phyloP scores from a whole-genome alignment of 192 early-diverging fungal species.

The Rhizophagus clarus region DNA sequence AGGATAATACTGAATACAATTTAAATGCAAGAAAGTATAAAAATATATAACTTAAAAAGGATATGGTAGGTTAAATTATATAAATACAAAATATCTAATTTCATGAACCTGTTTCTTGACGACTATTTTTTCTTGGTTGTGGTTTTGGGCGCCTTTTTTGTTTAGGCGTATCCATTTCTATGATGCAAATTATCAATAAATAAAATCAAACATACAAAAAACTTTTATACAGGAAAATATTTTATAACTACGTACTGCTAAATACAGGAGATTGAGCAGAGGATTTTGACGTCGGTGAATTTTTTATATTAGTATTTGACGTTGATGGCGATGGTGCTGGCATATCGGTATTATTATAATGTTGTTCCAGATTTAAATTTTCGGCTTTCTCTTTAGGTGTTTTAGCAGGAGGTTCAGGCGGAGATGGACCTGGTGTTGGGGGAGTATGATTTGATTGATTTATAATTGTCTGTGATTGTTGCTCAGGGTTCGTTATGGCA shows the following conservation, averaged over 20 bases:
- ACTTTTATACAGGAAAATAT: background rate
- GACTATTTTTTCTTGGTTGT: conserved; percentile 1
- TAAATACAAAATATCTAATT: background rate
- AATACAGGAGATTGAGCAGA: background rate
- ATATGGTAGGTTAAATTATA: background rate
- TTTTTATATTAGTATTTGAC: background rate
- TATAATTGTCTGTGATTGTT: background rate
- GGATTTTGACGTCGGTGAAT: background rate
- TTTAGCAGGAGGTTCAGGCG: background rate
- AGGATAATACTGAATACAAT: background rate
- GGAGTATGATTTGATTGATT: conserved; percentile 3
- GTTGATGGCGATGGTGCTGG: conserved; percentile 4
- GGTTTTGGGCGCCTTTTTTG: background rate
- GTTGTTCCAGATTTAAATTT: background rate
- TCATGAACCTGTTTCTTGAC: background rate
- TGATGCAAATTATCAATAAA: background rate
- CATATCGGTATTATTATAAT: background rate
- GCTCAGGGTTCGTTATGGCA: background rate
- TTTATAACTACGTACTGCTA: background rate
- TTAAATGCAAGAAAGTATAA: background rate
- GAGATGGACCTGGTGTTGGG: conserved; percentile 19
- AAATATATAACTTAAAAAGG: background rate
- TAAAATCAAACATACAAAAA: background rate
- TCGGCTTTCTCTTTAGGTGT: conserved; percentile 4
- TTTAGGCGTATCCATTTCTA: background rate